phyloP scores from a whole-genome alignment of 257 asterid genomes.

The Rehmannia glutinosa region DNA sequence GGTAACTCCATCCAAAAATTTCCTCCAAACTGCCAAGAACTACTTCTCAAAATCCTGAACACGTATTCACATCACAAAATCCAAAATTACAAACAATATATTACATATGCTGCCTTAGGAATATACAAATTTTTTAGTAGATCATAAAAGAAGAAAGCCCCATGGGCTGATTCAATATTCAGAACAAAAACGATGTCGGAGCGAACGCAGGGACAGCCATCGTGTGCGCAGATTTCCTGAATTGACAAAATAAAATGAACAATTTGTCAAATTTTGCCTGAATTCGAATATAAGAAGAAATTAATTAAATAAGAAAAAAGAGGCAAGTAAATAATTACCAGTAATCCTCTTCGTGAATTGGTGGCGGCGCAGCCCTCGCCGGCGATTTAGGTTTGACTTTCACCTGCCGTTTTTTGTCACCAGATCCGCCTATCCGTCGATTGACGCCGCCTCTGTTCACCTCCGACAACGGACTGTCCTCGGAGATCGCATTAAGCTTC shows the following conservation, averaged over 20 bases:
- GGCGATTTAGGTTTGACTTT: conserved; percentile 20
- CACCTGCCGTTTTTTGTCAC: not conserved
- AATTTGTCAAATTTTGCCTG: not conserved
- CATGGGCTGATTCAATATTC: not conserved
- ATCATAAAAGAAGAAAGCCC: not conserved
- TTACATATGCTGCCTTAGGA: not conserved
- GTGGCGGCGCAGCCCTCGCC: conserved; percentile 17
- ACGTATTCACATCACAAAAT: too few relatives aligned
- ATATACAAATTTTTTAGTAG: conserved; percentile 6
- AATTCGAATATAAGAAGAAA: not conserved
- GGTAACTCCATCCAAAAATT: too few relatives aligned
- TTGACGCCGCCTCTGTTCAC: not conserved
- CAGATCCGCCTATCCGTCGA: not conserved
- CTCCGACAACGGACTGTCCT: conserved; percentile 26
- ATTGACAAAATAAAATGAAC: conserved; percentile 3
- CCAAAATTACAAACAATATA: too few relatives aligned
- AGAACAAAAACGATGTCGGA: conserved; percentile 38
- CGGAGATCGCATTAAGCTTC: conserved; percentile 40
- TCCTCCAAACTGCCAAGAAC: too few relatives aligned
- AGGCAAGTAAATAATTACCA: conserved; percentile 12
- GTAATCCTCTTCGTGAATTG: conserved; percentile 15
- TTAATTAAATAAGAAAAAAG: not conserved
- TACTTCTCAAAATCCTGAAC: too few relatives aligned
- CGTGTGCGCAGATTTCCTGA: conserved; percentile 28
- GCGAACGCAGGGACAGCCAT: conserved; percentile 39